phyloP scores from a whole-genome alignment of 169 alveolate species.

The Plasmodium yoelii region DNA sequence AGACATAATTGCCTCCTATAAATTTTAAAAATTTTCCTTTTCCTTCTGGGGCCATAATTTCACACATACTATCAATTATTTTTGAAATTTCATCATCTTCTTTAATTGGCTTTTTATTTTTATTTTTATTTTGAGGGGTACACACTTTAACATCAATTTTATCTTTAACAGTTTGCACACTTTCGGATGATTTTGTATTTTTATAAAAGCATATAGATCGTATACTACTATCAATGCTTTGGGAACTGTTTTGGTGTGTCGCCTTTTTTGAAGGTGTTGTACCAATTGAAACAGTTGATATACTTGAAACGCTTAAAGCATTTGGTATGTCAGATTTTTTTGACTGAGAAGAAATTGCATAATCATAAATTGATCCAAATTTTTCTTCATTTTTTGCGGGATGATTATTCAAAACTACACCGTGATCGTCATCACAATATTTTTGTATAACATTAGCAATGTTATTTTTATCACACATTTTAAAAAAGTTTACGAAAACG shows the following conservation, averaged over 20 bases:
- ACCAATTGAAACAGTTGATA: conserved; percentile 7
- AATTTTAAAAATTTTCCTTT: conserved; percentile 69
- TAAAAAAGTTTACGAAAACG: conserved; percentile 37
- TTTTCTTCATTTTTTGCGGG: conserved; percentile 62
- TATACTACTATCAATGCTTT: conserved; percentile 7
- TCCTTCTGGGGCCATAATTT: conserved; percentile 74
- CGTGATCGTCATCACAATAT: conserved; percentile 72
- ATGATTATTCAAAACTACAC: conserved; percentile 69
- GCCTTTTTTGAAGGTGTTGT: conserved; percentile 12
- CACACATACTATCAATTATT: conserved; percentile 48
- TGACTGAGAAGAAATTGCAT: conserved; percentile 31
- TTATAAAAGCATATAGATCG: conserved; percentile 37
- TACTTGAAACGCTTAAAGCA: conserved; percentile 8
- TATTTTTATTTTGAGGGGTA: neutral
- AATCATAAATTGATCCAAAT: conserved; percentile 57
- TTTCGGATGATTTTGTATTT: conserved; percentile 25
- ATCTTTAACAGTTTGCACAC: conserved; percentile 2
- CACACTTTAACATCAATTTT: conserved; percentile 4
- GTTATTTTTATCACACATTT: conserved; percentile 63
- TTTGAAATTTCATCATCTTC: conserved; percentile 32
- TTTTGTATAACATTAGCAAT: conserved; percentile 56
- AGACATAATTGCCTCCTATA: conserved; percentile 73
- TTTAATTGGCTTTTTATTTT: neutral
- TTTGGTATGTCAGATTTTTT: conserved; percentile 8
- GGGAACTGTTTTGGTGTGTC: conserved; percentile 2